Conservation (phyloP, 108 stramenopile genomes). For the Fistulifera pelliculosa region DNA sequence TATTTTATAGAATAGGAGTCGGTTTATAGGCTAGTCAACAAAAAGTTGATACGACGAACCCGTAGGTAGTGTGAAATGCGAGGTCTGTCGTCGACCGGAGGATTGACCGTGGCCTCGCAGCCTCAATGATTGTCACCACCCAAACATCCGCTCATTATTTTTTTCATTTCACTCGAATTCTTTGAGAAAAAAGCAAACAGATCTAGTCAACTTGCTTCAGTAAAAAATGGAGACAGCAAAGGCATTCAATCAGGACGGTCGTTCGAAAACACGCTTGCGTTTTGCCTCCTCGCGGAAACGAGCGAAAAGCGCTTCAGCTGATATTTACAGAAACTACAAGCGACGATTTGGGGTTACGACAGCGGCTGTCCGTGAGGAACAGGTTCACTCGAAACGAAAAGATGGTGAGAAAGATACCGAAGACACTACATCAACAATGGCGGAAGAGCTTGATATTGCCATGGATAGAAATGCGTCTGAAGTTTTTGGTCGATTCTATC, state of each 20-base stretch:
- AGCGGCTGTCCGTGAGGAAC: slow-evolving; percentile 63
- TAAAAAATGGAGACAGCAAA: slow-evolving; percentile 15
- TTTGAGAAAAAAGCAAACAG: too few species aligned
- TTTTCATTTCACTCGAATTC: too few species aligned
- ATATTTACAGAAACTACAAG: slow-evolving; percentile 73
- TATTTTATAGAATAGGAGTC: too few species aligned
- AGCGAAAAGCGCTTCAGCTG: slow-evolving; percentile 64
- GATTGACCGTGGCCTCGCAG: too few species aligned
- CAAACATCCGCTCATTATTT: too few species aligned
- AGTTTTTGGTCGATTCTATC: slow-evolving; percentile 53
- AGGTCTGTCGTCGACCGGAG: too few species aligned
- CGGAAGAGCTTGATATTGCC: slow-evolving; percentile 65
- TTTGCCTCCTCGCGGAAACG: slow-evolving; percentile 61
- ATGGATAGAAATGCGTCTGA: slow-evolving; percentile 74
- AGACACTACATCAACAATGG: slow-evolving; percentile 42
- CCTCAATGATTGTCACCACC: too few species aligned
- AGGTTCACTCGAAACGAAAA: slow-evolving; percentile 35
- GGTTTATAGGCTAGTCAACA: too few species aligned
- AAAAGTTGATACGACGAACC: too few species aligned
- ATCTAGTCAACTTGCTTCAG: too few species aligned
- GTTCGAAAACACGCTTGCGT: slow-evolving; percentile 64
- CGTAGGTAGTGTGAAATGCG: too few species aligned
- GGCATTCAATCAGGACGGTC: slow-evolving; percentile 50
- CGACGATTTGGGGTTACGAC: slow-evolving; percentile 44
- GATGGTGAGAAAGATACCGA: slow-evolving; percentile 6